Percentiles rank a stretch among this genome's conserved stretches.
Evolutionary conservation across 1,139 yeast genomes (phyloP).

Genomic region (Hanseniaspora uvarum): DNA sequence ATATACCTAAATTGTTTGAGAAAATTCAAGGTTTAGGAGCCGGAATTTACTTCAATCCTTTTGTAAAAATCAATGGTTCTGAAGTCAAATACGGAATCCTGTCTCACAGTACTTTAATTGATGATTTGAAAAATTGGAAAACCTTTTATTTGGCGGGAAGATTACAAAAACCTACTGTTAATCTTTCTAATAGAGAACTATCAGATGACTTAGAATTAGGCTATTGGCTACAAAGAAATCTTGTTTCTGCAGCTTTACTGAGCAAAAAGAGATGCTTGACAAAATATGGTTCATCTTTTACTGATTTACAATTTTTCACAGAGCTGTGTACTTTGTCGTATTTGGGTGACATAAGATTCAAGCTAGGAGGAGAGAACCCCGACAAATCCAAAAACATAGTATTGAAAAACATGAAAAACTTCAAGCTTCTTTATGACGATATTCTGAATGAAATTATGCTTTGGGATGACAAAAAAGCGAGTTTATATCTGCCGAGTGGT

Average conservation of each 20-base stretch:
- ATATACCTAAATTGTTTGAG: constrained; percentile 24
- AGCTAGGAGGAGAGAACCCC: constrained; percentile 85
- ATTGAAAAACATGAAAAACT: constrained; percentile 56
- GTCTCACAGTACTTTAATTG: constrained; percentile 46
- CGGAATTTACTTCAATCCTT: constrained; percentile 91
- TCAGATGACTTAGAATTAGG: background rate
- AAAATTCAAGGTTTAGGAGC: constrained; percentile 66
- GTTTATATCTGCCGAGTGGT: constrained; percentile 33
- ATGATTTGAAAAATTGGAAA: constrained; percentile 73
- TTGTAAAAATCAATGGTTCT: constrained; percentile 52
- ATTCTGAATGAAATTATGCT: constrained; percentile 39
- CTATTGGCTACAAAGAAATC: constrained; percentile 63
- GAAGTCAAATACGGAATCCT: constrained; percentile 82
- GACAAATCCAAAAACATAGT: constrained; percentile 80
- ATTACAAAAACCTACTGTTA: constrained; percentile 84
- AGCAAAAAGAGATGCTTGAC: constrained; percentile 47
- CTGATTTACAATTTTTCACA: constrained; percentile 59
- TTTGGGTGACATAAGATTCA: constrained; percentile 82
- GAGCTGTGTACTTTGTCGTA: constrained; percentile 75
- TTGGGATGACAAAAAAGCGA: constrained; percentile 23
- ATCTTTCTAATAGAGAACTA: constrained; percentile 31
- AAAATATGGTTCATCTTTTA: constrained; percentile 35
- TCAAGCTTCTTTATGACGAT: constrained; percentile 64
- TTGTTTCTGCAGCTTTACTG: constrained; percentile 68
- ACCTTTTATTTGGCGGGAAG: constrained; percentile 85